Evolutionary conservation across 1,139 yeast species (phyloP).

Genomic region (Yueomyces sp.): DNA sequence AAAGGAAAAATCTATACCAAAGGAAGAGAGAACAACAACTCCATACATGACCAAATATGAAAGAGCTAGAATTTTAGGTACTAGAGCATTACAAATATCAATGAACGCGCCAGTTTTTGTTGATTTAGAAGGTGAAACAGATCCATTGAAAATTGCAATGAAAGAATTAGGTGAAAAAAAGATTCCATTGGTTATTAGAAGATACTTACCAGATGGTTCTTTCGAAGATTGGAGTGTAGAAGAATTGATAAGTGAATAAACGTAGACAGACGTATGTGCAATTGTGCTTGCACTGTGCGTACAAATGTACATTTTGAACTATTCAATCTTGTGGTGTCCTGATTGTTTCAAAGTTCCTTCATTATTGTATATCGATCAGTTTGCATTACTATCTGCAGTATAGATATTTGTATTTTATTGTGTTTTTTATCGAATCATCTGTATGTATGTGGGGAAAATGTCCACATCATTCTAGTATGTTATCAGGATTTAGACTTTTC

Average conservation of each 20-base stretch:
- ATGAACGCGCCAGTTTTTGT: constrained; percentile 98
- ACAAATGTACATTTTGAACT: too few species aligned
- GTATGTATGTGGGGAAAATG: not conserved
- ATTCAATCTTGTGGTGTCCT: too few species aligned
- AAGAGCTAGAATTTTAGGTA: constrained; percentile 91
- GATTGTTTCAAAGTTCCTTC: too few species aligned
- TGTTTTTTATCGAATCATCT: not conserved
- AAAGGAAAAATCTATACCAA: constrained; percentile 78
- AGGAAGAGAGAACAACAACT: constrained; percentile 80
- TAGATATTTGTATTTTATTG: too few species aligned
- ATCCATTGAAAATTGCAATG: constrained; percentile 96
- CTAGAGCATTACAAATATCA: constrained; percentile 90
- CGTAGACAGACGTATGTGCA: not conserved
- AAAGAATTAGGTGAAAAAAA: constrained; percentile 90
- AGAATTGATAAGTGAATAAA: constrained; percentile 83
- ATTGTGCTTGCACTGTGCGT: too few species aligned
- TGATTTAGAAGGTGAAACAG: constrained; percentile 97
- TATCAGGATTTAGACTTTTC: not conserved
- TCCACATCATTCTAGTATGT: not conserved
- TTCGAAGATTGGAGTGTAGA: constrained; percentile 99
- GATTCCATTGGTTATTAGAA: constrained; percentile 87
- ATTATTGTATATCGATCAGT: too few species aligned
- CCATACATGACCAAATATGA: constrained; percentile 99
- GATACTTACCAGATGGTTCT: constrained; percentile 93
- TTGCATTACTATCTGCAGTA: too few species aligned